Percentiles rank a stretch among this genome's conserved stretches.
Evolutionary conservation across 768 basidiomycete species (phyloP).

Genomic region (Mycena maculata): DNA sequence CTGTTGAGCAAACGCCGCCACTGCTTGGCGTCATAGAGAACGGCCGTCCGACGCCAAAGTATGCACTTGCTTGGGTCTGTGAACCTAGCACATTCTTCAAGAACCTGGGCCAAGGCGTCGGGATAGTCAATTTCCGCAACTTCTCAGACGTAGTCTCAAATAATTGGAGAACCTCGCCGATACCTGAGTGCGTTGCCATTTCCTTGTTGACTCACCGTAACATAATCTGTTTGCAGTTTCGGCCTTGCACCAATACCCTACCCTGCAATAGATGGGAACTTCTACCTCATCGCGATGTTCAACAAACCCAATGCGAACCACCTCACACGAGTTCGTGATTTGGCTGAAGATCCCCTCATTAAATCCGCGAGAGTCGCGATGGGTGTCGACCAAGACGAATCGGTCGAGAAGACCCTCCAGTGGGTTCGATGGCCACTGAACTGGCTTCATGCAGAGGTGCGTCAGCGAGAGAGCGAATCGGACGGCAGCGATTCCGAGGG

Average conservation of each 20-base stretch:
- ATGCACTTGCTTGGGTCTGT: slow-evolving; percentile 11
- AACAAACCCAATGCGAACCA: slow-evolving; percentile 9
- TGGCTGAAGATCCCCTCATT: slow-evolving; percentile 15
- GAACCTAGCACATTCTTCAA: background rate
- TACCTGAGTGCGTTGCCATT: slow-evolving; percentile 6
- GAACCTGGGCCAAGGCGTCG: background rate
- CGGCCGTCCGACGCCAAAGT: slow-evolving; percentile 1
- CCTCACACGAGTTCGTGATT: slow-evolving; percentile 1
- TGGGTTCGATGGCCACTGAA: slow-evolving; percentile 18
- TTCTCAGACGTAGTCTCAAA: slow-evolving; percentile 1
- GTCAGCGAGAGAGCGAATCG: too few species aligned
- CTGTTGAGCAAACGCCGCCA: too few species aligned
- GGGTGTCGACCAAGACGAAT: slow-evolving; percentile 10
- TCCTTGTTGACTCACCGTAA: background rate
- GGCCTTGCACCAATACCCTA: too few species aligned
- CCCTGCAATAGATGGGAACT: background rate
- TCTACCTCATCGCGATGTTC: slow-evolving; percentile 15
- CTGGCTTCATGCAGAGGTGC: too few species aligned
- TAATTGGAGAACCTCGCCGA: background rate
- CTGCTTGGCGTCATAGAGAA: too few species aligned
- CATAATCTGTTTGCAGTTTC: slow-evolving; percentile 5
- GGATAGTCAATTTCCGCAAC: too few species aligned
- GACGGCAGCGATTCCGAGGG: slow-evolving; percentile 1
- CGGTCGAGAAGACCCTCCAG: slow-evolving; percentile 7
- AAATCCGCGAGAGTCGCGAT: slow-evolving; percentile 7